Evolutionary conservation across 1,284 basidiomycete species (phyloP).

Genomic region (Cryptococcus sp.): DNA sequence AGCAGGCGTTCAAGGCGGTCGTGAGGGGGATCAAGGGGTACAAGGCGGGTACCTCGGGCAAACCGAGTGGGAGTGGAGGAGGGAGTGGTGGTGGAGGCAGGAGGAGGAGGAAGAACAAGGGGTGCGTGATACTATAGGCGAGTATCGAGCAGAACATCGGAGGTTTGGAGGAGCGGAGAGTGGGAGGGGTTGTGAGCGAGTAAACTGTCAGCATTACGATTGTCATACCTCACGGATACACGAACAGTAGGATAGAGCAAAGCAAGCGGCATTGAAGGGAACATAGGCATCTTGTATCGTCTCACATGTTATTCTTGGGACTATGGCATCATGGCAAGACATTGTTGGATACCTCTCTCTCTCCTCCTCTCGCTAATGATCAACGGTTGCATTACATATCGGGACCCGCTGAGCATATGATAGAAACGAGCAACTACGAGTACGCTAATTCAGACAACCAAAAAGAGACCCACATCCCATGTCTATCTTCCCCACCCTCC

Average conservation of each 20-base stretch:
- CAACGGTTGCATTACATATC: not conserved
- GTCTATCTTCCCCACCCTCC: not conserved
- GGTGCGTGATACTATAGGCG: constrained; percentile 1
- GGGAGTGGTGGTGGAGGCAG: not conserved
- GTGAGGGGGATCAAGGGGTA: constrained; percentile 68
- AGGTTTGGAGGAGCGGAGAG: not conserved
- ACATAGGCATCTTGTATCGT: constrained; percentile 1
- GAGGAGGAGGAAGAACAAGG: constrained; percentile 5
- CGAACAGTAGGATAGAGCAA: not conserved
- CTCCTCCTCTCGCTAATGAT: no score
- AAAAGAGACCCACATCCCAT: no score
- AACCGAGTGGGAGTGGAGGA: not conserved
- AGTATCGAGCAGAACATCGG: not conserved
- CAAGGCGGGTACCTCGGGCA: constrained; percentile 22
- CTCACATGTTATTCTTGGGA: not conserved
- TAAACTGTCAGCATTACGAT: not conserved
- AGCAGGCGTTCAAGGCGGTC: constrained; percentile 83
- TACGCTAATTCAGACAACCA: no score
- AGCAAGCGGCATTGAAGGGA: not conserved
- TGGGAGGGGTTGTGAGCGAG: not conserved
- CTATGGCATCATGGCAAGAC: not conserved
- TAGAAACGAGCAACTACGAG: not conserved
- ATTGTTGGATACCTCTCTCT: no score
- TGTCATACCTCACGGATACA: not conserved
- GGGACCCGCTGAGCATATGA: not conserved